A percentile compares a stretch with the other conserved stretches of the same genome.
Conservation (phyloP, 352 stramenopile genomes). For the Phytopythium oedochilum region DNA sequence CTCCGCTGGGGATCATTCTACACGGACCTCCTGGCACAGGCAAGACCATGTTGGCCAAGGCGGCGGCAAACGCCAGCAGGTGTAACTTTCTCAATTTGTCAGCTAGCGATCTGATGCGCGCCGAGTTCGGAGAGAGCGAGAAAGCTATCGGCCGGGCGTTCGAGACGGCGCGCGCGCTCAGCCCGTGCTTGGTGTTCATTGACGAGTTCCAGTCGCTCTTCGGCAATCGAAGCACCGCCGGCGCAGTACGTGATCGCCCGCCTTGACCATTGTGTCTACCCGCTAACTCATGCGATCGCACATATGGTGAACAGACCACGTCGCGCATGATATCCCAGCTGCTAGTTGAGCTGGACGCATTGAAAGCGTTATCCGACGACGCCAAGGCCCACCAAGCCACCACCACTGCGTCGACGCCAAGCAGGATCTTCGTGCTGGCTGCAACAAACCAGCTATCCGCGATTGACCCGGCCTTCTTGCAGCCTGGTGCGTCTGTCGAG, state of each 20-base stretch:
- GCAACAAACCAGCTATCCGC: constrained; percentile 74
- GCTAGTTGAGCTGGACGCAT: constrained; percentile 72
- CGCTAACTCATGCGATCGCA: no score
- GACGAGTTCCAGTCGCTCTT: constrained; percentile 88
- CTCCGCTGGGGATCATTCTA: constrained; percentile 70
- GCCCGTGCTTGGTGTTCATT: constrained; percentile 85
- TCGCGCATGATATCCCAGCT: constrained; percentile 85
- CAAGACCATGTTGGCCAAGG: constrained; percentile 87
- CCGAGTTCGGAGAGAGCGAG: constrained; percentile 82
- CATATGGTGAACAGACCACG: constrained; percentile 42
- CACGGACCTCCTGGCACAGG: constrained; percentile 77
- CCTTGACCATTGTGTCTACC: no score
- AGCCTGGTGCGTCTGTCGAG: constrained; percentile 42
- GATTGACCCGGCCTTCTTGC: constrained; percentile 78
- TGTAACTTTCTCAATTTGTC: constrained; percentile 83
- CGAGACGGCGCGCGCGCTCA: constrained; percentile 60
- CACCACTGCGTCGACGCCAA: constrained; percentile 4
- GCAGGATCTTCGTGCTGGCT: constrained; percentile 74
- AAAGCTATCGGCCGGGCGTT: constrained; percentile 74
- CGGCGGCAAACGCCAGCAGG: constrained; percentile 62
- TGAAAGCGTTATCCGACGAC: constrained; percentile 54
- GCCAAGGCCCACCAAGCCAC: constrained; percentile 13
- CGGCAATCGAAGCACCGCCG: constrained; percentile 65
- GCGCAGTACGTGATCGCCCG: constrained; percentile 33
- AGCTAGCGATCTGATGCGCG: constrained; percentile 76